These are phyloP conservation scores for Ogataea ramenticola DNA, from an alignment of 805 yeast genomes.

Conservation along the genomic window DNA sequence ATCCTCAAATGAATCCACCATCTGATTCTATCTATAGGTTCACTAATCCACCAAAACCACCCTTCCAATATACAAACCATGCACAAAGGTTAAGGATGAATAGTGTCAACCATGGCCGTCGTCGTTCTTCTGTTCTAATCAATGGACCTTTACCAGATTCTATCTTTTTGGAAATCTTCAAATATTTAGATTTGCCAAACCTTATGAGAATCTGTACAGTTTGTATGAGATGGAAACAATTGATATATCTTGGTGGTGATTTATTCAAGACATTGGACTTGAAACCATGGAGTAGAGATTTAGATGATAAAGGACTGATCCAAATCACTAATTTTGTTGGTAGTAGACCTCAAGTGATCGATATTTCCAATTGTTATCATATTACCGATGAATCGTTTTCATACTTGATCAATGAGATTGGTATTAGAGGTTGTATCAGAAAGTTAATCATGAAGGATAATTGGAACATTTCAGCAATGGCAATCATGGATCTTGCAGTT, in stretches of 20 bases:
- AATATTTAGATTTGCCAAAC: conserved; percentile 45
- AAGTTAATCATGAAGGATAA: conserved; percentile 55
- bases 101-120: conserved; percentile 31
- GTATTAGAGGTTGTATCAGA: conserved; percentile 53
- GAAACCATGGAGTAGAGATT: conserved; percentile 51
- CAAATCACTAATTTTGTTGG: conserved; percentile 66
- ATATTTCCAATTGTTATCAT: conserved; percentile 70
- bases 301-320: conserved; percentile 50
- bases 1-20: conserved; percentile 21
- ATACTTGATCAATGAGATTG: conserved; percentile 63
- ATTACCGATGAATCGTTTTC: conserved; percentile 71
- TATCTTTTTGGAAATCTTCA: conserved; percentile 46
- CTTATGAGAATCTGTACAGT: conserved; percentile 53
- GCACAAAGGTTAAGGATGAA: conserved; percentile 46
- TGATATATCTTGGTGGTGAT: conserved; percentile 49
- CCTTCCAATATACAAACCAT: conserved; percentile 49
- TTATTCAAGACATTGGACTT: conserved; percentile 48
- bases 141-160: conserved; percentile 58
- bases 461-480: conserved; percentile 78
- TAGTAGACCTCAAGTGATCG: conserved; percentile 51
- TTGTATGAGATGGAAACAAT: conserved; percentile 62
- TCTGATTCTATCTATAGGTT: conserved; percentile 21
- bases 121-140: conserved; percentile 52
- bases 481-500: conserved; percentile 69
- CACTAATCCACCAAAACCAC: conserved; percentile 8